Conservation (phyloP, 805 yeast species). For the Yarrowia phangngaensis region DNA sequence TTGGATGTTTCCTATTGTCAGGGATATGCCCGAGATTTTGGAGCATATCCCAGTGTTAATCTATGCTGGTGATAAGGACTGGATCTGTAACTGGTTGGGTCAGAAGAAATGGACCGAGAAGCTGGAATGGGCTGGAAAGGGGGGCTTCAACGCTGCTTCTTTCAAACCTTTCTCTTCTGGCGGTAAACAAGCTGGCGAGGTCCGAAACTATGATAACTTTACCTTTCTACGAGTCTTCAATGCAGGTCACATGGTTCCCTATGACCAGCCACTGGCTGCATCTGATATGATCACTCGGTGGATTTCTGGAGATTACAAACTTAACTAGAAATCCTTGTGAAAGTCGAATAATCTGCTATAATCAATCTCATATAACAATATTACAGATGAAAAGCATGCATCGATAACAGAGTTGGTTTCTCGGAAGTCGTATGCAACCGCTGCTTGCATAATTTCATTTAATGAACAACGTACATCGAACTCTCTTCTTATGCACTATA, state of each 20-base stretch:
- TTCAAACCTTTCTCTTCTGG: conserved; percentile 43
- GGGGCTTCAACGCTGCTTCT: conserved; percentile 48
- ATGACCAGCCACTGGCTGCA: conserved; percentile 74
- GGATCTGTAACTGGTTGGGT: conserved; percentile 95
- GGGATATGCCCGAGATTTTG: conserved; percentile 62
- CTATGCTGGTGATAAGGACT: conserved; percentile 95
- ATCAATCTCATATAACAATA: too few species aligned
- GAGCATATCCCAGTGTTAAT: conserved; percentile 77
- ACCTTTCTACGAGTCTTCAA: conserved; percentile 80
- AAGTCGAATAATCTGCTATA: too few species aligned
- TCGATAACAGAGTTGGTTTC: too few species aligned
- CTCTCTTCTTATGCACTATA: too few species aligned
- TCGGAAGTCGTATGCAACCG: too few species aligned
- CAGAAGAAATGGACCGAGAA: conserved; percentile 80
- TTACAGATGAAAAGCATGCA: too few species aligned
- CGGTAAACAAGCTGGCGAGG: conserved; percentile 57
- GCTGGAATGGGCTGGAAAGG: conserved; percentile 62
- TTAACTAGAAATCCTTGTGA: too few species aligned
- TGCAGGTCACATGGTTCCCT: conserved; percentile 98
- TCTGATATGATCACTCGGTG: conserved; percentile 82
- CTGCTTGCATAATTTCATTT: too few species aligned
- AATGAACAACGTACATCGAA: too few species aligned
- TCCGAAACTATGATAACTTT: conserved; percentile 65
- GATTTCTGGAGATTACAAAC: conserved; percentile 47
- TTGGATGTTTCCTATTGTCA: conserved; percentile 85